Evolutionary conservation across 176 grass and related monocot species (phyloP), one percentile per base, ranked within the genome.

Genomic region (Lolium perenne): DNA sequence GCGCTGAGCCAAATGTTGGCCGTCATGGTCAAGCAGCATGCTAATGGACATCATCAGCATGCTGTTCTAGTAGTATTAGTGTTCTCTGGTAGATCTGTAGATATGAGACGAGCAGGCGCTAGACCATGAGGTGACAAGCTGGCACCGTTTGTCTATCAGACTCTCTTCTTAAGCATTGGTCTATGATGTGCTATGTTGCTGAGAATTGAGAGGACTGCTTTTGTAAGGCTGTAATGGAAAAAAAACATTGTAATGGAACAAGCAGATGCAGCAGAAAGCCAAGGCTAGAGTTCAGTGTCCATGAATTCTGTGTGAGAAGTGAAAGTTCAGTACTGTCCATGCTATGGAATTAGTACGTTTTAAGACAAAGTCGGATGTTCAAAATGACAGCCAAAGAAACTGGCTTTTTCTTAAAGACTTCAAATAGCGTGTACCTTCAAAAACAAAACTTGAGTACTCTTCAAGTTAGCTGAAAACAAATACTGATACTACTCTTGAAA

Each of bases 1-100:
- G 76, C 85, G 85, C 21, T 91, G 69, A 87, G 67, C 60, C 71
- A 8, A 54, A 40, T 35, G 9, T 45, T 43, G 7, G 3, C 15
- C 38, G 8, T 10, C 17, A 49, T 60, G 3, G 17, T 0, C 41
- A 43, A 43, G 41, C 41, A 43, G 41, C 41, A 43, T 7, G 41
- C 41, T 5, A 43, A 43, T 5, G 41, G 51, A n/a, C 16, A 29
- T n/a, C n/a, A 64, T 38, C 12, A 56, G 58, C 55, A 51, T 75
- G 56, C 2, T 65, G 65, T 59, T 50, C n/a, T 21, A 74, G 46
- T 26, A 74, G 46, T 12, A 48, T 11, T 8, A 20, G 4, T 32
- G 10, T 0, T 73, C 18, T 71, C 60, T 79, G n/a, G 67, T 56
- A 29, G 48, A 55, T 23, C 18, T 38, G 60, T 49, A 76, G 20